Conservation (phyloP, 2,329 filamentous ascomycete species). For the Nannizziopsis barbatae region DNA sequence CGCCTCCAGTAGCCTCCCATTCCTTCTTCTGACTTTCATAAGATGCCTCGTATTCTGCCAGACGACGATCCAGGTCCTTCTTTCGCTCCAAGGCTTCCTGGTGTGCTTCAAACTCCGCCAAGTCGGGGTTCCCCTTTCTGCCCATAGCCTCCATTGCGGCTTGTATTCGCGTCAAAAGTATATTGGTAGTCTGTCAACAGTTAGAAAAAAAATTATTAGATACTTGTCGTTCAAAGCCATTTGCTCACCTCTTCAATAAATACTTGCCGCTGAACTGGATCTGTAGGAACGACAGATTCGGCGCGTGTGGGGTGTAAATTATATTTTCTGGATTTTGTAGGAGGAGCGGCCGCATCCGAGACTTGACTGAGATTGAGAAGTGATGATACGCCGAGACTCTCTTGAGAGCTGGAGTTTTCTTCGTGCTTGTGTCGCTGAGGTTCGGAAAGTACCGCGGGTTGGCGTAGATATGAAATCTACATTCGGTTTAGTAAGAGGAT, state of each 20-base stretch:
- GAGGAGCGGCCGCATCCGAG: constrained; percentile 11
- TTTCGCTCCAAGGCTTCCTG: background rate
- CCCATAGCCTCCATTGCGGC: constrained; percentile 32
- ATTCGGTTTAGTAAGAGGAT: background rate
- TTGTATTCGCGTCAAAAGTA: constrained; percentile 31
- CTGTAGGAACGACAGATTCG: constrained; percentile 22
- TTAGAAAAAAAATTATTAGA: background rate
- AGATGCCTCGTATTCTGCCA: constrained; percentile 31
- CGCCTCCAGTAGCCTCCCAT: constrained; percentile 1
- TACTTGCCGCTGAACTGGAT: constrained; percentile 28
- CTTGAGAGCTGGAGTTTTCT: constrained; percentile 11
- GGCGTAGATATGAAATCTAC: constrained; percentile 8
- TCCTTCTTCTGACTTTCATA: constrained; percentile 1
- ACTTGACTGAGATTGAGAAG: constrained; percentile 16
- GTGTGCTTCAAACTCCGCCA: constrained; percentile 31
- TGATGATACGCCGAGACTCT: constrained; percentile 13
- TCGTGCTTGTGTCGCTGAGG: background rate
- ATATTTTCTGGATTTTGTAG: constrained; percentile 17
- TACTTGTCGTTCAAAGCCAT: background rate
- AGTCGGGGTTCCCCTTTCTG: constrained; percentile 28
- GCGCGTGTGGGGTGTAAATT: constrained; percentile 7
- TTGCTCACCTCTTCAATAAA: constrained; percentile 33
- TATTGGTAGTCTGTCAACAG: constrained; percentile 34
- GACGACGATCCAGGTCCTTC: too few relatives aligned
- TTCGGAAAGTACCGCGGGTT: constrained; percentile 3